These are phyloP conservation scores for Colletotrichum echinochloae DNA, from an alignment of 2,329 filamentous ascomycete genomes.

Conservation along the genomic window DNA sequence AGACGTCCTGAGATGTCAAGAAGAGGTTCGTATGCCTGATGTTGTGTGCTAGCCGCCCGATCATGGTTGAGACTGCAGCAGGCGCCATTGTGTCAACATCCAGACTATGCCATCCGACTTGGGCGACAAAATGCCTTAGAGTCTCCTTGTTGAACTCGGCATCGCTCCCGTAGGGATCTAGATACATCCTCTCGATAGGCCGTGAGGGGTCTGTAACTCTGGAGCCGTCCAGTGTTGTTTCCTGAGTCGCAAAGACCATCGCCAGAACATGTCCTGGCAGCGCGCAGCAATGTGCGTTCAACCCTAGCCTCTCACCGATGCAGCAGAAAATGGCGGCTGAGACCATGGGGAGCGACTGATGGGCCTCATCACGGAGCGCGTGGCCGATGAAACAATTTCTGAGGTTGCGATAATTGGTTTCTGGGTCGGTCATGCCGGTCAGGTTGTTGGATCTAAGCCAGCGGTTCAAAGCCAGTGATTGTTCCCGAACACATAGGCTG, in stretches of 20 bases:
- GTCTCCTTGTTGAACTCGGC: slow-evolving; percentile 72
- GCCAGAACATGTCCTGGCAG: slow-evolving; percentile 89
- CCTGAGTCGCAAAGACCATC: slow-evolving; percentile 74
- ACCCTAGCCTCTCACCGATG: slow-evolving; percentile 77
- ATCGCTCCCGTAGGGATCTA: slow-evolving; percentile 82
- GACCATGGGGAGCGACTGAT: slow-evolving; percentile 87
- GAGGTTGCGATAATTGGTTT: slow-evolving; percentile 79
- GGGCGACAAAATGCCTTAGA: slow-evolving; percentile 70
- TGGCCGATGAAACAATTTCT: slow-evolving; percentile 91
- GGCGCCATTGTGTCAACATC: slow-evolving; percentile 69
- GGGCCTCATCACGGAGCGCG: slow-evolving; percentile 76
- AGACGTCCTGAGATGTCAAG: slow-evolving; percentile 50
- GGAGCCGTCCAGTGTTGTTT: slow-evolving; percentile 70
- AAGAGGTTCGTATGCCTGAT: slow-evolving; percentile 59
- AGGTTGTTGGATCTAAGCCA: slow-evolving; percentile 79
- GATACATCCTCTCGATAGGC: slow-evolving; percentile 72
- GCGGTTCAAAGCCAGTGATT: slow-evolving; percentile 74
- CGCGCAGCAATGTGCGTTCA: slow-evolving; percentile 82
- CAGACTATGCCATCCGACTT: slow-evolving; percentile 57
- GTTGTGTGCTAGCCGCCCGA: slow-evolving; percentile 82
- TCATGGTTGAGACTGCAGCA: slow-evolving; percentile 74
- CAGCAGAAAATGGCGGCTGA: slow-evolving; percentile 89
- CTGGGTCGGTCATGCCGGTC: slow-evolving; percentile 74
- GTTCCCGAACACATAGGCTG: slow-evolving; percentile 70
- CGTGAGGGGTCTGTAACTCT: slow-evolving; percentile 44